These are phyloP conservation scores for Lodderomyces oxycetoniae DNA, from an alignment of 1,139 yeast genomes.

Conservation along the genomic window DNA sequence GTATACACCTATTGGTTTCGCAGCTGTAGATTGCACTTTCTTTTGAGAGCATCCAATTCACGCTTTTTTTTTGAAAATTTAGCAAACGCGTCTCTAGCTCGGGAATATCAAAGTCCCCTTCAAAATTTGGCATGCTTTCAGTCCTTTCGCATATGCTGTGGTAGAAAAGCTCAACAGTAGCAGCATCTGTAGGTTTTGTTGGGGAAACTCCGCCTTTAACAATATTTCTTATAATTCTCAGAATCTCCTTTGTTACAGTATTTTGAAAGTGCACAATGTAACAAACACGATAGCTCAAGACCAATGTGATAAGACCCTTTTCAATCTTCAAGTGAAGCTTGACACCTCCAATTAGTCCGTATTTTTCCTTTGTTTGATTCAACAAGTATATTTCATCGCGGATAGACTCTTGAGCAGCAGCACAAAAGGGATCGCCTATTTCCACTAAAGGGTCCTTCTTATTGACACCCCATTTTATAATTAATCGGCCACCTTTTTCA, in stretches of 20 bases:
- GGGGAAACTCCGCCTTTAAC: background rate
- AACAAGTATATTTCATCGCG: conserved; percentile 1
- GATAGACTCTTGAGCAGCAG: background rate
- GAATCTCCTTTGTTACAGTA: conserved; percentile 1
- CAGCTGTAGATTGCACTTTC: conserved; percentile 50
- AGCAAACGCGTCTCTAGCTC: conserved; percentile 48
- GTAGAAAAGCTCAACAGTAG: conserved; percentile 28
- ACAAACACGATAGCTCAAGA: background rate
- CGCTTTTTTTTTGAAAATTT: conserved; percentile 58
- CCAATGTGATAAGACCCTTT: background rate
- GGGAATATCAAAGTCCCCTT: conserved; percentile 32
- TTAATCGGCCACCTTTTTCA: background rate
- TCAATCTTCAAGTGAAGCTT: background rate
- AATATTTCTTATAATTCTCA: background rate
- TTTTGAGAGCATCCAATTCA: conserved; percentile 57
- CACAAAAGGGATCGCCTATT: background rate
- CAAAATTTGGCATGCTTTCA: conserved; percentile 17
- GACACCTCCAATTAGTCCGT: conserved; percentile 1
- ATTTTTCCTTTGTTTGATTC: background rate
- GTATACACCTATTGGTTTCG: conserved; percentile 20
- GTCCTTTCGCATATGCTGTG: conserved; percentile 33
- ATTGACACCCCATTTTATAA: background rate
- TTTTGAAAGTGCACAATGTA: conserved; percentile 2
- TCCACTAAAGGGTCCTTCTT: conserved; percentile 1
- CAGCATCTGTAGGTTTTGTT: background rate